Conservation (phyloP, 108 stramenopile species). For the Thalassiosira profunda region DNA sequence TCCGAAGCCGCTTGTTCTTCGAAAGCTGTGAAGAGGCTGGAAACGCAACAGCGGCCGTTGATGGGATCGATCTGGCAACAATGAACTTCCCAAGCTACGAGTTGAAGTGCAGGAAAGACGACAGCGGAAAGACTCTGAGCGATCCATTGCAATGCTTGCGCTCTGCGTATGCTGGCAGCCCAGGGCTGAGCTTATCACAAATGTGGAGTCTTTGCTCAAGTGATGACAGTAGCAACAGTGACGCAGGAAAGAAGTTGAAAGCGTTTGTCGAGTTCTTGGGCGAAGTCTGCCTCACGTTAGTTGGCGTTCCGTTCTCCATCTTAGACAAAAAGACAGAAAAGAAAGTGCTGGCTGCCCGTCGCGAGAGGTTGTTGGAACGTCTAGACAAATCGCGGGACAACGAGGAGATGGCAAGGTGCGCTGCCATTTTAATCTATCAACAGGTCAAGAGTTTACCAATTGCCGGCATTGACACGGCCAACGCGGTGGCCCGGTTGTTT, state of each 20-base stretch:
- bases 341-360: constrained; percentile 16
- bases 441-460: constrained; percentile 19
- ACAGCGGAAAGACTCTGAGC: constrained; percentile 7
- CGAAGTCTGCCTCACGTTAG: constrained; percentile 18
- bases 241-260: constrained; percentile 14
- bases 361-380: constrained; percentile 9
- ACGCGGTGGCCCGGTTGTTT: background rate
- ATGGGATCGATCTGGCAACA: constrained; percentile 3
- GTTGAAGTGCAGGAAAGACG: constrained; percentile 12
- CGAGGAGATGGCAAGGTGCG: constrained; percentile 6
- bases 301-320: constrained; percentile 31
- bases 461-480: constrained; percentile 7
- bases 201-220: constrained; percentile 17
- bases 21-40: background rate
- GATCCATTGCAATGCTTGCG: constrained; percentile 16
- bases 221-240: background rate
- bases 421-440: constrained; percentile 21
- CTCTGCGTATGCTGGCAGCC: constrained; percentile 10
- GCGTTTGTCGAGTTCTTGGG: constrained; percentile 16
- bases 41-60: background rate
- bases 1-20: constrained; percentile 12
- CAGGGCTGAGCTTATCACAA: constrained; percentile 12
- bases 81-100: constrained; percentile 27
- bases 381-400: constrained; percentile 8
- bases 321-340: constrained; percentile 38